A percentile compares a stretch with the other conserved stretches of the same genome.
Evolutionary conservation across 148 eudicot genomes (phyloP).

Genomic region (Cornus controversa): DNA sequence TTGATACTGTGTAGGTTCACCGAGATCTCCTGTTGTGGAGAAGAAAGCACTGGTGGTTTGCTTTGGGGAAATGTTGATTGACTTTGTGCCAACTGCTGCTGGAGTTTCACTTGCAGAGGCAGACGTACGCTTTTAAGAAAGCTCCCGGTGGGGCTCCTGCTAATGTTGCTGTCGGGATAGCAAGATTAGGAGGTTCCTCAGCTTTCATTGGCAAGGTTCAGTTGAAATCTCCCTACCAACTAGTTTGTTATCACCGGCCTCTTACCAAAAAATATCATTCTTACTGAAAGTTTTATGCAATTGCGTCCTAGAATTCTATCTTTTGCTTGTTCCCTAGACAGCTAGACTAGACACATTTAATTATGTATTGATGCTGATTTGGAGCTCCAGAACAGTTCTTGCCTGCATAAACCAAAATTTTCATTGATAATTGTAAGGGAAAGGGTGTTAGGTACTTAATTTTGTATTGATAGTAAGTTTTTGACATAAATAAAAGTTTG

Average conservation of each 20-base stretch:
- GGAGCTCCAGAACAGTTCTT: background rate
- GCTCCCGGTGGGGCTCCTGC: constrained; percentile 99
- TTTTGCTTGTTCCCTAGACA: background rate
- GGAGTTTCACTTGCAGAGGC: constrained; percentile 40
- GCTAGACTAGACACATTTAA: background rate
- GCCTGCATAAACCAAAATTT: background rate
- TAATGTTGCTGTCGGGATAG: constrained; percentile 86
- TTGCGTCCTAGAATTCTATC: background rate
- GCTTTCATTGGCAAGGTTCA: no score
- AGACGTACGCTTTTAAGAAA: constrained; percentile 57
- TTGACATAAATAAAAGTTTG: no score
- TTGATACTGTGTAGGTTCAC: background rate
- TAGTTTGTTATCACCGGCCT: no score
- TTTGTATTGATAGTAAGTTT: background rate
- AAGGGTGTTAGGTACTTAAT: no score
- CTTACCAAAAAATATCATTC: background rate
- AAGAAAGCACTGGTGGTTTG: background rate
- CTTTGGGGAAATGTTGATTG: constrained; percentile 91
- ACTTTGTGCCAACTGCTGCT: constrained; percentile 76
- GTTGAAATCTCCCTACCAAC: background rate
- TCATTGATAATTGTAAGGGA: no score
- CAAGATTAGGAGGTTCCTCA: constrained; percentile 83
- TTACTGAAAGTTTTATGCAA: background rate
- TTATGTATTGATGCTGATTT: background rate
- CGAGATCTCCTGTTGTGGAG: background rate